Conservation (phyloP, 805 yeast genomes). For the Pichia scutulata region DNA sequence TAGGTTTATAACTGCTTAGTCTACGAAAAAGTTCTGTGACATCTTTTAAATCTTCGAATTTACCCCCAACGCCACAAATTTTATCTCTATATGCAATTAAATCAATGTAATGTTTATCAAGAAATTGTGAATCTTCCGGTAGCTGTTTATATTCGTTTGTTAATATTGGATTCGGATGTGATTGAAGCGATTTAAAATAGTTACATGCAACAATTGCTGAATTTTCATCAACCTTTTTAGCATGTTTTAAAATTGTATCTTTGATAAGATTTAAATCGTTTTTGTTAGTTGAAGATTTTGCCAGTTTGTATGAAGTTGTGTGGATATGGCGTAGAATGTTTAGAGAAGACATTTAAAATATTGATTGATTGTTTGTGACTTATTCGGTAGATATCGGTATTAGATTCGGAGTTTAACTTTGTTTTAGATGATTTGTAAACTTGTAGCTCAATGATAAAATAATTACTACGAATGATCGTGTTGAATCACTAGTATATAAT, state of each 20-base stretch:
- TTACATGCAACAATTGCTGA: constrained; percentile 23
- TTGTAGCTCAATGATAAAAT: too few relatives aligned
- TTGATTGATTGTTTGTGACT: neutral
- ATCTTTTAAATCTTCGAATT: constrained; percentile 32
- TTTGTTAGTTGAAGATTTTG: neutral
- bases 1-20: constrained; percentile 23
- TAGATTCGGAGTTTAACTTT: neutral
- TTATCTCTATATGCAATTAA: constrained; percentile 28
- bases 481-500: too few relatives aligned
- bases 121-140: constrained; percentile 47
- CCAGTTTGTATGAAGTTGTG: neutral
- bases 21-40: constrained; percentile 33
- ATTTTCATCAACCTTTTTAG: constrained; percentile 10
- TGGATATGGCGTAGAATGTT: neutral
- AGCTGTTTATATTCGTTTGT: constrained; percentile 35
- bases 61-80: constrained; percentile 21
- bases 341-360: neutral
- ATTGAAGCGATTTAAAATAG: constrained; percentile 14
- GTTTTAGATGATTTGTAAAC: neutral
- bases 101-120: constrained; percentile 42
- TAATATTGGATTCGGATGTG: constrained; percentile 9
- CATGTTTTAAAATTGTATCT: neutral
- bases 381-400: neutral
- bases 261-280: neutral
- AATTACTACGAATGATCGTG: too few relatives aligned